phyloP scores from a whole-genome alignment of 495 filamentous ascomycete species.

The Aspergillus asperescens region DNA sequence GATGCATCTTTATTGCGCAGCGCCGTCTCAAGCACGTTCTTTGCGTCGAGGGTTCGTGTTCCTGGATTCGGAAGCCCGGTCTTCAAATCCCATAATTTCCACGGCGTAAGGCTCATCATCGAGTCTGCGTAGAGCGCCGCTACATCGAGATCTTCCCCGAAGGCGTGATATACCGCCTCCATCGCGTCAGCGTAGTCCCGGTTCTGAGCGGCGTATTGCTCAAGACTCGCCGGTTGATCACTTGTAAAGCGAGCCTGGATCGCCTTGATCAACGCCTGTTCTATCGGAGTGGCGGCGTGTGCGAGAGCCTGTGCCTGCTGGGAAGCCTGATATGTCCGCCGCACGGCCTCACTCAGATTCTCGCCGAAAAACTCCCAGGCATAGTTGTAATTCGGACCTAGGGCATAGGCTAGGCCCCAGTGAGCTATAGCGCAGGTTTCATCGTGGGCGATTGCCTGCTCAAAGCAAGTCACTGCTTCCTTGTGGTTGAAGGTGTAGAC shows the following conservation, averaged over 20 bases:
- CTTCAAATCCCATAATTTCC: slow-evolving; percentile 58
- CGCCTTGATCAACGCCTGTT: slow-evolving; percentile 54
- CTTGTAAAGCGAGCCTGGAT: slow-evolving; percentile 51
- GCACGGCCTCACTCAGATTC: slow-evolving; percentile 44
- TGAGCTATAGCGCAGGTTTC: slow-evolving; percentile 54
- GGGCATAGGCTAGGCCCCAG: slow-evolving; percentile 60
- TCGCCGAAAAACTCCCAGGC: slow-evolving; percentile 62
- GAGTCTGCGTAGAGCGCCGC: slow-evolving; percentile 60
- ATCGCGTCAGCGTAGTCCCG: slow-evolving; percentile 56
- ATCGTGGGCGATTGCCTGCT: slow-evolving; percentile 48
- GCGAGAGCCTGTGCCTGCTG: slow-evolving; percentile 37
- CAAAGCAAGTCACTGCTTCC: slow-evolving; percentile 18
- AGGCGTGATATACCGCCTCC: slow-evolving; percentile 48
- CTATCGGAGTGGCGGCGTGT: slow-evolving; percentile 29
- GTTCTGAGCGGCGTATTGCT: slow-evolving; percentile 52
- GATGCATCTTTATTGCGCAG: slow-evolving; percentile 38
- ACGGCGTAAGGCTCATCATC: slow-evolving; percentile 64
- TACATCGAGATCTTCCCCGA: slow-evolving; percentile 55
- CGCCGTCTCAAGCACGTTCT: slow-evolving; percentile 48
- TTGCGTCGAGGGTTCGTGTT: slow-evolving; percentile 54
- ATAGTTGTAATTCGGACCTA: slow-evolving; percentile 71
- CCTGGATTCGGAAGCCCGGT: slow-evolving; percentile 51
- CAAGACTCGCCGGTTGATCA: slow-evolving; percentile 19
- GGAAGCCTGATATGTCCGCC: slow-evolving; percentile 39
- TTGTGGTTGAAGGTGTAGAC: slow-evolving; percentile 29